Evolutionary conservation across 2,329 filamentous ascomycete genomes (phyloP), one percentile per base, ranked within the genome.

Genomic region (Clarireedia monteithiana): DNA sequence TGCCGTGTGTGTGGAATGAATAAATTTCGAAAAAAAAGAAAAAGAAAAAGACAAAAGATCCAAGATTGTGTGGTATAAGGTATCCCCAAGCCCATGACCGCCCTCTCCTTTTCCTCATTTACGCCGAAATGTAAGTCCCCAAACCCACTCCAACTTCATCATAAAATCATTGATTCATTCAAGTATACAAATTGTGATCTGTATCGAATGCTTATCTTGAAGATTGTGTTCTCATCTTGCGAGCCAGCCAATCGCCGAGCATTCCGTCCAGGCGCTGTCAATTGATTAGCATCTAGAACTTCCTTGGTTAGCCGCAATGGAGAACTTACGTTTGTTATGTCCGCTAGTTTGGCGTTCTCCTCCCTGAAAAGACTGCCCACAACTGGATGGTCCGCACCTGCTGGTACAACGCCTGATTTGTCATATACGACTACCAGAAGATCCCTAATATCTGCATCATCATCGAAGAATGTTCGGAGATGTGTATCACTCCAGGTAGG

Each of bases 391-490:
- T 96, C 89, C n/a, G 82, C 80, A 1, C 86, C 83, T 6, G 86
- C 88, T 17, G 90, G 88, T 44, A 84, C 80, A 15, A 95, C 84
- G 58, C 91, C 88, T 14, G 84, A 88, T 70, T 91, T 96, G 72
- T 97, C 91, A 68, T 96, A 91, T 27, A 99, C 90, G 59, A 99
- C 88, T 39, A 91, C 81, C 51, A 97, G 79, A 68, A 97, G 81
- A 69, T 99, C 92, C 50, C 89, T 83, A 63, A 99, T 90, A 60
- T 96, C 90, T 36, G 85, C 85, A 59, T 89, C 84, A 63, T 94
- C 90, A 63, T 97, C 92, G 66, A 97, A 87, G 72, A 96, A 99
- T 14, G 88, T 86, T 58, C 90, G 84, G 27, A 99, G 80, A 64
- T 84, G 89, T 55, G 84, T 79, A 70, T 97, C 92, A 60, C 90